Conservation (phyloP, 1,284 basidiomycete genomes). For the Trametes polyzona region DNA sequence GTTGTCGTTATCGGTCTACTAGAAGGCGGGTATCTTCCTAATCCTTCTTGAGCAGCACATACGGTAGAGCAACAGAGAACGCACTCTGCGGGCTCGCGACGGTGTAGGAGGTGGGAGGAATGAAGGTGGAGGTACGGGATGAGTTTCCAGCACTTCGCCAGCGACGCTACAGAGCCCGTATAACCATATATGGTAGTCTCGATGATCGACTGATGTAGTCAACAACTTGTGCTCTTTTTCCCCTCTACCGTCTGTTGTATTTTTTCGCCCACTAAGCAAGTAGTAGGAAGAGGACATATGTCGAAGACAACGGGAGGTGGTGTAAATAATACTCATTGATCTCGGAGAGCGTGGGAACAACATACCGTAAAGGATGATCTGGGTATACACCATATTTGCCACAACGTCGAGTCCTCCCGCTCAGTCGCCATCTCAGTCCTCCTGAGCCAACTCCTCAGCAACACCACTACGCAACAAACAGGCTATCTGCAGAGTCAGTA, state of each 20-base stretch:
- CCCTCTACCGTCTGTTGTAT: no score
- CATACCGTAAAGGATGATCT: slow-evolving; percentile 3
- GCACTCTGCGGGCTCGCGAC: neutral
- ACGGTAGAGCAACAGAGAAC: neutral
- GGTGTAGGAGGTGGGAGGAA: neutral
- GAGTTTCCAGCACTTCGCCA: slow-evolving; percentile 17
- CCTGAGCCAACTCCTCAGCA: no score
- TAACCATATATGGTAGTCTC: slow-evolving; percentile 20
- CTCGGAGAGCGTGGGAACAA: slow-evolving; percentile 11
- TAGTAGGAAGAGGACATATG: no score
- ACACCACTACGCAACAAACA: neutral
- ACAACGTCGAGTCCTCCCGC: neutral
- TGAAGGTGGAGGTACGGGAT: neutral
- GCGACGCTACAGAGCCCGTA: slow-evolving; percentile 21
- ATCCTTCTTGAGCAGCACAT: neutral
- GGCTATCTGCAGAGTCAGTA: neutral
- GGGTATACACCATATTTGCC: neutral
- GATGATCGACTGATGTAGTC: slow-evolving; percentile 7
- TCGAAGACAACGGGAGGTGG: no score
- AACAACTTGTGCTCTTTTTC: neutral
- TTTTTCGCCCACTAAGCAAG: no score
- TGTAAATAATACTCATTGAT: neutral
- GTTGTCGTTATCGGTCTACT: neutral
- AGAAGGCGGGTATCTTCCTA: slow-evolving; percentile 16
- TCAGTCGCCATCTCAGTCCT: no score